phyloP scores from a whole-genome alignment of 192 early-diverging fungal genomes.

The Coemansia sp. region DNA sequence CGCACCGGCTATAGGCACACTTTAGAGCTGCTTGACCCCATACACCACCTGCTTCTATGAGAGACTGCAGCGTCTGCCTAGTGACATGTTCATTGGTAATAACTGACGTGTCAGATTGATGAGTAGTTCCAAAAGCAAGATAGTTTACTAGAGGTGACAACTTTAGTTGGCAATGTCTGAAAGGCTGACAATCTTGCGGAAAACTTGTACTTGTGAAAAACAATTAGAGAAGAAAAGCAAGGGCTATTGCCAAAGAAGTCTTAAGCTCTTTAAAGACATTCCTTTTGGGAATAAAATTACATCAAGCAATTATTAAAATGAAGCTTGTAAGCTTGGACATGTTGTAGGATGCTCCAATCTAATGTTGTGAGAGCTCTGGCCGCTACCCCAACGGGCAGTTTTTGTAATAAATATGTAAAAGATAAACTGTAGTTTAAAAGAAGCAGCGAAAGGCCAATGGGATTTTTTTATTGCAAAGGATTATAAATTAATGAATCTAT shows the following conservation, averaged over 20 bases:
- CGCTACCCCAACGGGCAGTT: too few relatives aligned
- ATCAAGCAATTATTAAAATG: too few relatives aligned
- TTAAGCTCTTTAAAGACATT: neutral
- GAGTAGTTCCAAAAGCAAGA: neutral
- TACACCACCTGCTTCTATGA: neutral
- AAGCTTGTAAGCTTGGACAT: too few relatives aligned
- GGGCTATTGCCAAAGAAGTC: neutral
- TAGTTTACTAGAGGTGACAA: neutral
- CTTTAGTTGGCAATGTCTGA: neutral
- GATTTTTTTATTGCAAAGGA: too few relatives aligned
- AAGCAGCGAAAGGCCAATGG: too few relatives aligned
- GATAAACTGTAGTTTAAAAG: too few relatives aligned
- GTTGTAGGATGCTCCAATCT: too few relatives aligned
- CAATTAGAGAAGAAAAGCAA: neutral
- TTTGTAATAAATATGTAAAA: too few relatives aligned
- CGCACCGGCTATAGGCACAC: neutral
- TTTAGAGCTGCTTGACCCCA: neutral
- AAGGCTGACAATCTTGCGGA: neutral
- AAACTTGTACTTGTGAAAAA: neutral
- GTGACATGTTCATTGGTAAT: neutral
- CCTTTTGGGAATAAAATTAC: neutral
- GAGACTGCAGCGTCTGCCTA: neutral
- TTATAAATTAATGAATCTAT: too few relatives aligned
- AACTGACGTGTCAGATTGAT: neutral
- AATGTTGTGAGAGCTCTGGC: too few relatives aligned